Percentiles rank a stretch among this genome's conserved stretches.
These are phyloP conservation scores for Iris macrosiphon DNA, from an alignment of 106 monocot genomes.

Conservation along the genomic window DNA sequence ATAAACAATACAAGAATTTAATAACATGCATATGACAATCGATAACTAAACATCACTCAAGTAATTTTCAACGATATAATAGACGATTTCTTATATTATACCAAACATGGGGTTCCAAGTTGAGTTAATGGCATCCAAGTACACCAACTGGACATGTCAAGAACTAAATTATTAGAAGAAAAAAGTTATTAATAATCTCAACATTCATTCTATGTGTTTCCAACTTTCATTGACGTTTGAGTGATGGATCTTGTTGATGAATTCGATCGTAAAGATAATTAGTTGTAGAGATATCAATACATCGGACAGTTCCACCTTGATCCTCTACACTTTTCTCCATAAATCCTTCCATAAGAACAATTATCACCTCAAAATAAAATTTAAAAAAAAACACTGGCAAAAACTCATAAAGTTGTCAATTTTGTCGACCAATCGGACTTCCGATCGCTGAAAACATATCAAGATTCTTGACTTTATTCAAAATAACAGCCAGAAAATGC, in stretches of 20 bases:
- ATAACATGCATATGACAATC: background rate
- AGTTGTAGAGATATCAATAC: slow-evolving; percentile 69
- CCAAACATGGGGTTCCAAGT: too few relatives aligned
- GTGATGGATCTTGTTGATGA: slow-evolving; percentile 57
- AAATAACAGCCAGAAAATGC: background rate
- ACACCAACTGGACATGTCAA: too few relatives aligned
- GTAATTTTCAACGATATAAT: too few relatives aligned
- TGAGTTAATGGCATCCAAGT: too few relatives aligned
- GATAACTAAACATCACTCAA: too few relatives aligned
- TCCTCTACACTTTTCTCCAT: slow-evolving; percentile 52
- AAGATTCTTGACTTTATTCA: background rate
- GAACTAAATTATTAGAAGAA: background rate
- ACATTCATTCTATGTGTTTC: too few relatives aligned
- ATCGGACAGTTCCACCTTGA: slow-evolving; percentile 56
- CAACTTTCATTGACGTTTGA: slow-evolving; percentile 76
- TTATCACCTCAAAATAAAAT: too few relatives aligned
- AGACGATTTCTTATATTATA: too few relatives aligned
- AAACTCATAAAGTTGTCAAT: too few relatives aligned
- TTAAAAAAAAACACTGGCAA: too few relatives aligned
- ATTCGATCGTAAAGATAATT: slow-evolving; percentile 53
- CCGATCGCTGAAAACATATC: too few relatives aligned
- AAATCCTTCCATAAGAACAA: slow-evolving; percentile 60
- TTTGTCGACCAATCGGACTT: too few relatives aligned
- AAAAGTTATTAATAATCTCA: slow-evolving; percentile 6
- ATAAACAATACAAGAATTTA: background rate